Percentiles rank a stretch among this genome's conserved stretches.
phyloP scores from a whole-genome alignment of 768 basidiomycete species.

The Tricholoma terreum region DNA sequence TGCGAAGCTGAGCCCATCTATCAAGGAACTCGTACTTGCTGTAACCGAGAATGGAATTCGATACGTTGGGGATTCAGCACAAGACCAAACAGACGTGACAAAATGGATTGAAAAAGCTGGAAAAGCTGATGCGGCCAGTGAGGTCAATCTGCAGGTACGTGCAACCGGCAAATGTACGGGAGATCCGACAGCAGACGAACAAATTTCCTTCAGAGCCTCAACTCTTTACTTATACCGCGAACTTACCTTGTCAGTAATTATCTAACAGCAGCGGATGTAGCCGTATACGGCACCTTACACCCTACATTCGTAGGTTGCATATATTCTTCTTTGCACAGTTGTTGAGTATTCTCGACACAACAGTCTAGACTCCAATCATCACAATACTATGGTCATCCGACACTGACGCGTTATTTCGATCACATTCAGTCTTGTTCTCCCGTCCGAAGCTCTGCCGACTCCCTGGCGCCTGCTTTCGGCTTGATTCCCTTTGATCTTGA shows the following conservation, averaged over 20 bases:
- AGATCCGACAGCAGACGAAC: background rate
- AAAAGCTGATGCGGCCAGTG: slow-evolving; percentile 44
- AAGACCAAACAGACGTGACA: slow-evolving; percentile 60
- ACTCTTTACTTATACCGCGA: slow-evolving; percentile 65
- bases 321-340: background rate
- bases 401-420: slow-evolving; percentile 91
- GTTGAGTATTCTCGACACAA: background rate
- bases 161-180: background rate
- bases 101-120: slow-evolving; percentile 70
- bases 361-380: slow-evolving; percentile 68
- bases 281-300: slow-evolving; percentile 86
- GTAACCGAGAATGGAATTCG: slow-evolving; percentile 42
- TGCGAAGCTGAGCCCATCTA: slow-evolving; percentile 41
- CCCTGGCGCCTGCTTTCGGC: slow-evolving; percentile 49
- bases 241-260: slow-evolving; percentile 87
- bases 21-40: slow-evolving; percentile 57
- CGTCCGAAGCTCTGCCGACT: slow-evolving; percentile 55
- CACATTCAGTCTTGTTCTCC: slow-evolving; percentile 77
- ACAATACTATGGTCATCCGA: slow-evolving; percentile 78
- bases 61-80: slow-evolving; percentile 51
- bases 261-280: slow-evolving; percentile 87
- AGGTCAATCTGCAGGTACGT: slow-evolving; percentile 49
- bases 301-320: slow-evolving; percentile 66
- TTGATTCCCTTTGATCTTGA: slow-evolving; percentile 69
- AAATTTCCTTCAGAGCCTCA: slow-evolving; percentile 53